Evolutionary conservation across 805 yeast species (phyloP).

Genomic region (Lipomyces mesembrius): DNA sequence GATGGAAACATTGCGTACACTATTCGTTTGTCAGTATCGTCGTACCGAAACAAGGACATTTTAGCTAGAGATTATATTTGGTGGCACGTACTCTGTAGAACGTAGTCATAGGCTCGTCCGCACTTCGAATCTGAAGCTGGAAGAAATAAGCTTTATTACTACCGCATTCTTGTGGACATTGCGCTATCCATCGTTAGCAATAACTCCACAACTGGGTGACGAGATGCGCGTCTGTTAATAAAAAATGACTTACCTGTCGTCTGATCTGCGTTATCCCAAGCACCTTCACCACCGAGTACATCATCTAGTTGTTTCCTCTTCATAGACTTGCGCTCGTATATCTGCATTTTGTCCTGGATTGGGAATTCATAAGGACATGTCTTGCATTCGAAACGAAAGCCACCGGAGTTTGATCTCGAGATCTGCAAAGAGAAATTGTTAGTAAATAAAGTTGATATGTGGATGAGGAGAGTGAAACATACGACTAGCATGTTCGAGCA

Average conservation of each 20-base stretch:
- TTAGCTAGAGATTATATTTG: no score
- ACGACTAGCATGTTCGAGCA: slow-evolving; percentile 88
- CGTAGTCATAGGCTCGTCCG: slow-evolving; percentile 99
- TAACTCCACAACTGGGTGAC: neutral
- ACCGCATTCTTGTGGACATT: slow-evolving; percentile 93
- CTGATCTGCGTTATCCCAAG: slow-evolving; percentile 99
- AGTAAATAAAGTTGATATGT: neutral
- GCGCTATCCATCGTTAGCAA: slow-evolving; percentile 51
- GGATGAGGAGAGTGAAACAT: slow-evolving; percentile 27
- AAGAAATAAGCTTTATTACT: slow-evolving; percentile 92
- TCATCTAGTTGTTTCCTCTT: slow-evolving; percentile 93
- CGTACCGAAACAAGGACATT: neutral
- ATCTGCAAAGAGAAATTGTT: slow-evolving; percentile 45
- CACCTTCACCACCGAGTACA: slow-evolving; percentile 94
- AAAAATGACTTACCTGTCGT: slow-evolving; percentile 52
- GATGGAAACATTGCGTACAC: slow-evolving; percentile 89
- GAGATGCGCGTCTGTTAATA: neutral
- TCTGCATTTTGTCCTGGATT: slow-evolving; percentile 71
- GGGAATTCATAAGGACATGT: slow-evolving; percentile 97
- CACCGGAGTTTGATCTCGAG: slow-evolving; percentile 60
- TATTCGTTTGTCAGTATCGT: neutral
- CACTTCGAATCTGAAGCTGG: slow-evolving; percentile 94
- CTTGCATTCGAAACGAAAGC: slow-evolving; percentile 77
- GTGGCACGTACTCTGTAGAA: slow-evolving; percentile 65
- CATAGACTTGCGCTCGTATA: slow-evolving; percentile 81